Percentiles rank a stretch among this genome's conserved stretches.
Evolutionary conservation across 495 filamentous ascomycete species (phyloP).

Genomic region (Trichoderma parareesei): DNA sequence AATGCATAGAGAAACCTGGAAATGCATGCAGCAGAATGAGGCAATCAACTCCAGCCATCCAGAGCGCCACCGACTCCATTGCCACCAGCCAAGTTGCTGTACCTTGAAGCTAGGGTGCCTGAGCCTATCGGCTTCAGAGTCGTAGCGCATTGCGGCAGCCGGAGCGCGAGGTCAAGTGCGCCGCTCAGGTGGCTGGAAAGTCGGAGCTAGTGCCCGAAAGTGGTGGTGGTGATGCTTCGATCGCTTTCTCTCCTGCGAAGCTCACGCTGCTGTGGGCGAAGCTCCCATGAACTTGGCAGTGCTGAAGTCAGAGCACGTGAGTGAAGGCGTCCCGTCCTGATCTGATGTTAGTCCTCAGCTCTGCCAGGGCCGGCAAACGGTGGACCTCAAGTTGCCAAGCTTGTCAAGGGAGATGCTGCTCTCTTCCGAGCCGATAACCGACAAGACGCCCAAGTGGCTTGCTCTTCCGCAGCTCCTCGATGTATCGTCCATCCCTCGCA

Average conservation of each 20-base stretch:
- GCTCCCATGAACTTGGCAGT: neutral
- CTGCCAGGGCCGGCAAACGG: neutral
- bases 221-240: too few relatives aligned
- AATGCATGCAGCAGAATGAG: too few relatives aligned
- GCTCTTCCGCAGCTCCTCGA: too few relatives aligned
- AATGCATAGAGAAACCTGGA: too few relatives aligned
- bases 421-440: neutral
- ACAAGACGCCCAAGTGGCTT: too few relatives aligned
- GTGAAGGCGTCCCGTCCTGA: neutral
- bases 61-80: neutral
- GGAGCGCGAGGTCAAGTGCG: neutral
- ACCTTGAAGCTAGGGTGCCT: neutral
- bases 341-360: neutral
- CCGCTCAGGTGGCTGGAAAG: neutral
- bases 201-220: neutral
- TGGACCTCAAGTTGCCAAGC: neutral
- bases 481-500: too few relatives aligned
- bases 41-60: too few relatives aligned
- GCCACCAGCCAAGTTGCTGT: neutral
- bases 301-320: neutral
- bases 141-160: neutral
- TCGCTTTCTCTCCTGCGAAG: too few relatives aligned
- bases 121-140: neutral
- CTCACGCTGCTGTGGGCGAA: neutral
- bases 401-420: neutral